Evolutionary conservation across 2,329 filamentous ascomycete species (phyloP).

Genomic region (Coleophoma crateriformis): DNA sequence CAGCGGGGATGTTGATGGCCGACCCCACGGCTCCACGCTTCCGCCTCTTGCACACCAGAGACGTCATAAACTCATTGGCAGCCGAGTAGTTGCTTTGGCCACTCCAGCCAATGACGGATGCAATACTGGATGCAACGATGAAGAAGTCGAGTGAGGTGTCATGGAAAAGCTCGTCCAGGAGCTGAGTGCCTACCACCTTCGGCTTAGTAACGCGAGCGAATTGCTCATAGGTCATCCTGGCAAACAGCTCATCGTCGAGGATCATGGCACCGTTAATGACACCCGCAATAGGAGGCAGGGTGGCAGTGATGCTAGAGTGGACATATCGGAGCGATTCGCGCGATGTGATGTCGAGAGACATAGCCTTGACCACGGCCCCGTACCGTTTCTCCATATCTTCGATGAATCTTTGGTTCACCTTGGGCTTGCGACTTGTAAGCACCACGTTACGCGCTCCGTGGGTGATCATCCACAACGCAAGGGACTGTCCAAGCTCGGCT

Average conservation of each 20-base stretch:
- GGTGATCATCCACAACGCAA: slow-evolving; percentile 32
- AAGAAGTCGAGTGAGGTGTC: slow-evolving; percentile 28
- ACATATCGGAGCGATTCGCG: neutral
- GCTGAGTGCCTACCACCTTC: slow-evolving; percentile 26
- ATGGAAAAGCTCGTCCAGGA: slow-evolving; percentile 25
- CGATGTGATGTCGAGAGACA: neutral
- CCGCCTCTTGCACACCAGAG: slow-evolving; percentile 29
- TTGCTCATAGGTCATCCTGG: slow-evolving; percentile 18
- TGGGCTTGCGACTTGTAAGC: slow-evolving; percentile 32
- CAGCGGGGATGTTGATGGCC: slow-evolving; percentile 22
- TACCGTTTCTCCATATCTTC: too few relatives aligned
- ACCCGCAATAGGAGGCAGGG: slow-evolving; percentile 27
- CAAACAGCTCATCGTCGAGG: slow-evolving; percentile 28
- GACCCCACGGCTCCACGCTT: slow-evolving; percentile 31
- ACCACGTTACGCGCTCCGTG: slow-evolving; percentile 30
- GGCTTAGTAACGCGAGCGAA: slow-evolving; percentile 21
- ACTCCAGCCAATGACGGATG: slow-evolving; percentile 18
- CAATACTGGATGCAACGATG: slow-evolving; percentile 27
- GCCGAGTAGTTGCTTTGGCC: slow-evolving; percentile 39
- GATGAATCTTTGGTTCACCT: slow-evolving; percentile 16
- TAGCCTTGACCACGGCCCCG: too few relatives aligned
- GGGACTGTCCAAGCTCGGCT: slow-evolving; percentile 25
- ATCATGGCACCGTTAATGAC: slow-evolving; percentile 39
- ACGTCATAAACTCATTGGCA: slow-evolving; percentile 35
- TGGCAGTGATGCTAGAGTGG: slow-evolving; percentile 13